phyloP scores from a whole-genome alignment of 2,329 filamentous ascomycete genomes.

The Mollisia scopiformis region DNA sequence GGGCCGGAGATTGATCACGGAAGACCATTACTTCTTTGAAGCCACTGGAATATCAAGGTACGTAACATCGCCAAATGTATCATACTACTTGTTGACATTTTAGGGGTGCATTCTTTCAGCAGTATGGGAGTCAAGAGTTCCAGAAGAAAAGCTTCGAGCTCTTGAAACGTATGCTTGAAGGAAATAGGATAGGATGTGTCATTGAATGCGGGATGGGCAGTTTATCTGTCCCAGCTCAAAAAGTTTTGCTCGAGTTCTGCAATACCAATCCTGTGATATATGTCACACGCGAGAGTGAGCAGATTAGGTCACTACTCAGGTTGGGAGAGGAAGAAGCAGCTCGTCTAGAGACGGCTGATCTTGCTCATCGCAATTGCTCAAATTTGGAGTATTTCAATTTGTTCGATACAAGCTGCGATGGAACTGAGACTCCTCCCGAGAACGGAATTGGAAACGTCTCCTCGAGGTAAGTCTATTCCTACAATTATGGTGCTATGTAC shows the following conservation, averaged over 20 bases:
- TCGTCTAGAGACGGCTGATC: constrained; percentile 46
- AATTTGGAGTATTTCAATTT: constrained; percentile 71
- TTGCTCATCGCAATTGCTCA: constrained; percentile 49
- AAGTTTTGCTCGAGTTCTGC: constrained; percentile 64
- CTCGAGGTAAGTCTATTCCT: constrained; percentile 31
- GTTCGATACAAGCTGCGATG: constrained; percentile 44
- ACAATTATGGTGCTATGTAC: background rate
- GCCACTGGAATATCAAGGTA: constrained; percentile 51
- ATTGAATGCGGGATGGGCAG: constrained; percentile 73
- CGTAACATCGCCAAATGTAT: background rate
- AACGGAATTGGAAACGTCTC: constrained; percentile 48
- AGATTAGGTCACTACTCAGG: constrained; percentile 56
- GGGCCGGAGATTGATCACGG: constrained; percentile 68
- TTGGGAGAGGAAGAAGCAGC: constrained; percentile 46
- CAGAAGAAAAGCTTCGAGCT: constrained; percentile 65
- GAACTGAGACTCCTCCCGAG: constrained; percentile 42
- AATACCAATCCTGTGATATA: constrained; percentile 72
- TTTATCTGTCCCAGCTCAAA: constrained; percentile 39
- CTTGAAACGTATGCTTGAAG: constrained; percentile 59
- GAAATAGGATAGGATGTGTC: constrained; percentile 63
- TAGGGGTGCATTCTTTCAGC: constrained; percentile 64
- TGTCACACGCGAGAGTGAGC: constrained; percentile 65
- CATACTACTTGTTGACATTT: background rate
- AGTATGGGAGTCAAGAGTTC: constrained; percentile 64
- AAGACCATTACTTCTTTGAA: constrained; percentile 69